Conservation (phyloP, 2,329 filamentous ascomycete genomes). For the Ophiosphaerella herpotricha region DNA sequence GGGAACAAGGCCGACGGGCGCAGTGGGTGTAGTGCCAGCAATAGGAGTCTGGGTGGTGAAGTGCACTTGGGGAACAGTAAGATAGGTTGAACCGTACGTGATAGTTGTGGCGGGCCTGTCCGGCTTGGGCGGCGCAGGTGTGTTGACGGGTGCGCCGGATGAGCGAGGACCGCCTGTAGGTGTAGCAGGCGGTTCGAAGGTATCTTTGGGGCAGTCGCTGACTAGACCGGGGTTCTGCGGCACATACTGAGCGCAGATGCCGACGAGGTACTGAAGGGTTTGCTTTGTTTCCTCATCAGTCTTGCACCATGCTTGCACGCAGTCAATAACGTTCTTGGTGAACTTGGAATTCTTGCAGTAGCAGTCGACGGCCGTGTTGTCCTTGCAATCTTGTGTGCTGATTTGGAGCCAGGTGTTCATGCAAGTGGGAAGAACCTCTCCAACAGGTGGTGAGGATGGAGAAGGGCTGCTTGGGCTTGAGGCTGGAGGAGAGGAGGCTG, state of each 20-base stretch:
- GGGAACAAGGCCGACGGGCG: constrained; percentile 43
- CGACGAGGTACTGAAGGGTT: constrained; percentile 83
- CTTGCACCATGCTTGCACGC: constrained; percentile 74
- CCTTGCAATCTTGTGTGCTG: constrained; percentile 69
- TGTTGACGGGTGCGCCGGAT: constrained; percentile 11
- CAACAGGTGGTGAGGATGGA: constrained; percentile 54
- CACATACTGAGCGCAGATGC: constrained; percentile 81
- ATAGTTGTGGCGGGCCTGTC: constrained; percentile 46
- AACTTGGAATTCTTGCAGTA: constrained; percentile 83
- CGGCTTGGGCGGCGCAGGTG: constrained; percentile 19
- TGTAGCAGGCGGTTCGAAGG: constrained; percentile 36
- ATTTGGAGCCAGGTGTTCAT: constrained; percentile 84
- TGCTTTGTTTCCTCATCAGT: constrained; percentile 67
- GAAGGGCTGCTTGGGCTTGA: constrained; percentile 29
- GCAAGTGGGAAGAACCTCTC: constrained; percentile 78
- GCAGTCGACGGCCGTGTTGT: constrained; percentile 82
- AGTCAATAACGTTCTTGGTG: constrained; percentile 78
- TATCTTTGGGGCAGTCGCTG: constrained; percentile 70
- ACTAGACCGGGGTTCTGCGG: constrained; percentile 82
- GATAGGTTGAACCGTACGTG: constrained; percentile 48
- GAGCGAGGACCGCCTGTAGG: constrained; percentile 17
- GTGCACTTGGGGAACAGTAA: constrained; percentile 53
- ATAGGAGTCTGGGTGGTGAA: constrained; percentile 47
- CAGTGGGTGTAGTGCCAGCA: constrained; percentile 32
- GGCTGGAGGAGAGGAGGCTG: constrained; percentile 15